Percentiles rank a stretch among this genome's conserved stretches.
Conservation (phyloP, 2,329 filamentous ascomycete genomes). For the Pseudopithomyces maydicus region DNA sequence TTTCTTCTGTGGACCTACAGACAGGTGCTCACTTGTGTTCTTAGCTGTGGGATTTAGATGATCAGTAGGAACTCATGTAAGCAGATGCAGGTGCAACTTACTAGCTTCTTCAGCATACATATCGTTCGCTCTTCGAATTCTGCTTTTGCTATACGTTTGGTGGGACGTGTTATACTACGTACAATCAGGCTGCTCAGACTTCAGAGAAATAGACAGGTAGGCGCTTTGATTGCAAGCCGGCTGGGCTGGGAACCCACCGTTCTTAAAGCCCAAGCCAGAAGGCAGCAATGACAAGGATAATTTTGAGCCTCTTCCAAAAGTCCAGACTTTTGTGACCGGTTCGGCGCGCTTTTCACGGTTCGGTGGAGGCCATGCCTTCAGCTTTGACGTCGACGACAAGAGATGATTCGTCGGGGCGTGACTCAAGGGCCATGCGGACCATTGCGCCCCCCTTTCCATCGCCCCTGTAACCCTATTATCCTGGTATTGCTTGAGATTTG, state of each 20-base stretch:
- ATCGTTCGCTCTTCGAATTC: background rate
- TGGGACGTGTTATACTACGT: background rate
- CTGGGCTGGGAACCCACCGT: background rate
- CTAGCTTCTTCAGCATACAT: background rate
- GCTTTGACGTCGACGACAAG: background rate
- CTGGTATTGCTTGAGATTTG: background rate
- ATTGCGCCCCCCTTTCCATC: background rate
- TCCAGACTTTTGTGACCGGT: background rate
- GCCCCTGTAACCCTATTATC: background rate
- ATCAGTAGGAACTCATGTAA: background rate
- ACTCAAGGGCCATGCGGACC: background rate
- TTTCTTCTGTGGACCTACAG: background rate
- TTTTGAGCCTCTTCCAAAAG: background rate
- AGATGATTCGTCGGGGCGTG: background rate
- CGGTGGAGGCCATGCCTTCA: constrained; percentile 2
- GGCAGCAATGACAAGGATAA: background rate
- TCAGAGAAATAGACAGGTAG: no score
- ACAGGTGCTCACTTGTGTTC: background rate
- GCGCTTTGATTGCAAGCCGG: background rate
- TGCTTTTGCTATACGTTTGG: background rate
- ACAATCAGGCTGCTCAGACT: background rate
- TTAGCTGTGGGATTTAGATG: background rate
- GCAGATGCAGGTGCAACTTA: background rate
- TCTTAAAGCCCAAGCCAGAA: background rate
- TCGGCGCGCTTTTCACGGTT: background rate